Conservation (phyloP, 75 land plant species). For the Pinus taeda region DNA sequence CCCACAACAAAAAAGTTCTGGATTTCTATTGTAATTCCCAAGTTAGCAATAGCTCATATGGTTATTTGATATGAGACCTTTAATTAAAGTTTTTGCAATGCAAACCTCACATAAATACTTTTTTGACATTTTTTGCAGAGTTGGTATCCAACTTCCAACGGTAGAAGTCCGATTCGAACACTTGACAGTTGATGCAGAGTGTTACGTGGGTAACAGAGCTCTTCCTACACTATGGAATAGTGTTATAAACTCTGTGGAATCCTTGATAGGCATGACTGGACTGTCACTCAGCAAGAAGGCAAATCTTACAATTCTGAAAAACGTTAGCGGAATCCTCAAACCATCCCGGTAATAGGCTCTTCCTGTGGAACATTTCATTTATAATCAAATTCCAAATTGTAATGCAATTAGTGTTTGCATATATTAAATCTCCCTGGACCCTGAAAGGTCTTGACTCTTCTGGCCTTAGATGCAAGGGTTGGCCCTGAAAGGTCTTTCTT, state of each 20-base stretch:
- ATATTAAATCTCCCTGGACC: too few species aligned
- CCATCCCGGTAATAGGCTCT: background rate
- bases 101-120: background rate
- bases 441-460: too few species aligned
- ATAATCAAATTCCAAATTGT: background rate
- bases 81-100: background rate
- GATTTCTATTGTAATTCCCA: background rate
- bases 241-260: conserved; percentile 49
- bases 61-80: background rate
- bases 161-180: conserved; percentile 79
- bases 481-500: too few species aligned
- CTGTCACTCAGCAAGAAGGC: conserved; percentile 39
- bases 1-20: too few species aligned
- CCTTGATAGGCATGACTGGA: conserved; percentile 41
- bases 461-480: too few species aligned
- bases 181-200: conserved; percentile 67
- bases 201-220: conserved; percentile 68
- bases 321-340: conserved; percentile 47
- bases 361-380: background rate
- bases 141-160: conserved; percentile 79
- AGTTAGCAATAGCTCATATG: background rate
- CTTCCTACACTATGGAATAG: conserved; percentile 74
- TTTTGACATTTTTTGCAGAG: conserved; percentile 36
- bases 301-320: conserved; percentile 46
- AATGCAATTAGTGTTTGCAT: background rate